Base-by-base conservation (phyloP, 208 protist genomes). In the Crithidia sp. region DNA sequence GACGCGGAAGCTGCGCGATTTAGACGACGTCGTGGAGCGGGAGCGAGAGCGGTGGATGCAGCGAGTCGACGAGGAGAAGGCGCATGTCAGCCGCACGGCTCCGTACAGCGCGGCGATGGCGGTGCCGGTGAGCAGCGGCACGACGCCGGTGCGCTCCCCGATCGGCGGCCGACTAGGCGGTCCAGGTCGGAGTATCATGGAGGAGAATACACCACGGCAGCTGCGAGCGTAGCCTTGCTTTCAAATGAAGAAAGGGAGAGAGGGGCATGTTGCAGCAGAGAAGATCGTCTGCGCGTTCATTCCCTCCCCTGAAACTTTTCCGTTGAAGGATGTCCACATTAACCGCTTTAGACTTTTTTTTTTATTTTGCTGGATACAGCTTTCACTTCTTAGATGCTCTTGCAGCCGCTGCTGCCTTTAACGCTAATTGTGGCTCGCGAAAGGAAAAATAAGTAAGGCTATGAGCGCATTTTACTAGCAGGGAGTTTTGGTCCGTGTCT, bases 31-130 rank as follows among this genome's bases (percentile, higher is more conserved):
- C 7, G 77, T 93, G 45, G 87, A 96, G 44, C 82, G 78, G 44
- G 88, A 93, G 75, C 82, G 85, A 36, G 71, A 65, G 36, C 81
- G 82, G 28, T 93, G 85, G 89, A 81, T 87, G 66, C 78, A 94
- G 44, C 77, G 83, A 9, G 77, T 93, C 3, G 78, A 83, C 54
- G 87, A 96, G 67, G 91, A 93, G 64, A 91, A 88, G 71, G 59
- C 74, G 10, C 86, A 84, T 44, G 79, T 93, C 16, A 83, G 71
- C 47, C 82, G 74, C 36, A 71, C 74, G 0, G 67, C 63, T 2
- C 66, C 74, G 43, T 78, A 79, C 70, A 76, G 49, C 56, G 43
- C 49, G n/a, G 41, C 56, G 7, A 19, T 71, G 59, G 43, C 59
- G 14, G 59, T 59, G 43, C 63, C 70, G 50, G 57, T 44, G 13